Percentiles rank a stretch among this genome's conserved stretches.
These are phyloP conservation scores for Rhodotorula sp. DNA, from an alignment of 1,284 basidiomycete species.

Conservation along the genomic window DNA sequence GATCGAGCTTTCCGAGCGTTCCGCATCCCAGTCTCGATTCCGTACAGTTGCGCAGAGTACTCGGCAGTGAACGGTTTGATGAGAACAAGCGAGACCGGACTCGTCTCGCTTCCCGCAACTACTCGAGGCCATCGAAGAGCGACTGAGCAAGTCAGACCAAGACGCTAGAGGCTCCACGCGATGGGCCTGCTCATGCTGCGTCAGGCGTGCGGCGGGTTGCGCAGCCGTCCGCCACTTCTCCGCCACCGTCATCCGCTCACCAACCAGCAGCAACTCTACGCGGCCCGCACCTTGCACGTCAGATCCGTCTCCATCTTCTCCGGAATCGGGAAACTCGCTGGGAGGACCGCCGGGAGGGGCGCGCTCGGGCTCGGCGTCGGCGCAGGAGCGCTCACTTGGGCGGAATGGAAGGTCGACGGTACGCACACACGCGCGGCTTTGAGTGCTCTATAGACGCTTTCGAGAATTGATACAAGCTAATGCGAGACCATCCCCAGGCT, in stretches of 20 bases:
- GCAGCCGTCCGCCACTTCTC: background rate
- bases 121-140: too few species aligned
- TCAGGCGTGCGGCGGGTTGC: conserved; percentile 1
- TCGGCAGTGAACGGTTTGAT: too few species aligned
- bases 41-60: too few species aligned
- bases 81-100: too few species aligned
- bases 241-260: conserved; percentile 17
- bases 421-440: conserved; percentile 45
- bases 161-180: too few species aligned
- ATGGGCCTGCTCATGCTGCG: conserved; percentile 1
- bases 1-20: too few species aligned
- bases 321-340: conserved; percentile 34
- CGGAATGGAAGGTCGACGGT: conserved; percentile 93
- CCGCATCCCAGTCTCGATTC: too few species aligned
- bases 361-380: conserved; percentile 57
- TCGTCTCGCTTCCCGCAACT: too few species aligned
- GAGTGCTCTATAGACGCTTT: background rate
- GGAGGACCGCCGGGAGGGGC: conserved; percentile 34
- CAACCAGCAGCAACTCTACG: background rate
- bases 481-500: conserved; percentile 20
- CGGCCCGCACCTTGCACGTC: conserved; percentile 25
- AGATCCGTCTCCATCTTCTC: conserved; percentile 35
- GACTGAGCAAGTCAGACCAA: too few species aligned
- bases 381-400: conserved; percentile 85
- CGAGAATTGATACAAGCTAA: conserved; percentile 3